Percentiles rank a stretch among this genome's conserved stretches.
Conservation (phyloP, 2,329 filamentous ascomycete genomes). For the Cadophora malorum region DNA sequence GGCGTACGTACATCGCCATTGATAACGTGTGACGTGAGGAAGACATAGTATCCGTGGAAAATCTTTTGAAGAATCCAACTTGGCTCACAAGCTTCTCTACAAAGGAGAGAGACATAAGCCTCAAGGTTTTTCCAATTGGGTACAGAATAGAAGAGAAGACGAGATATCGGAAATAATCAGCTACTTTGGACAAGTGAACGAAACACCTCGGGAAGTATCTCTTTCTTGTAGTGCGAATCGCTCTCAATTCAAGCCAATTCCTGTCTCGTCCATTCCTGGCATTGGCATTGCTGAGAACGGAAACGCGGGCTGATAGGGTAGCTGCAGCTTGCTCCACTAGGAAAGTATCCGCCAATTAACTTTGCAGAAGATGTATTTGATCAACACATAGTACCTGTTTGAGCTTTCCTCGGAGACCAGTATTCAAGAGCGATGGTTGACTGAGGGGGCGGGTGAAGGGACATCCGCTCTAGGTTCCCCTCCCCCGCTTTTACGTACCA, state of each 20-base stretch:
- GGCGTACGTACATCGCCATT: no score
- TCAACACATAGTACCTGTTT: neutral
- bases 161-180: neutral
- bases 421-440: neutral
- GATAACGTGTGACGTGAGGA: no score
- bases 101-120: no score
- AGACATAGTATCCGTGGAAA: no score
- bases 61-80: no score
- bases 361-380: neutral
- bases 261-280: neutral
- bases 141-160: neutral
- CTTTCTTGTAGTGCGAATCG: neutral
- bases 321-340: neutral
- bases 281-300: neutral
- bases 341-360: neutral
- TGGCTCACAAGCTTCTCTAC: no score
- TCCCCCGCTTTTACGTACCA: slow-evolving; percentile 6
- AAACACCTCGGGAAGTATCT: neutral
- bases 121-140: no score
- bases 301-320: neutral
- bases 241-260: no score
- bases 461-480: neutral
- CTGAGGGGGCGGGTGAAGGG: slow-evolving; percentile 13
- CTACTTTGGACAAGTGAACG: neutral
- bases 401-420: neutral